Evolutionary conservation across 1,284 basidiomycete species (phyloP), one percentile per base, ranked within the genome.

Genomic region (Pterula multifida): DNA sequence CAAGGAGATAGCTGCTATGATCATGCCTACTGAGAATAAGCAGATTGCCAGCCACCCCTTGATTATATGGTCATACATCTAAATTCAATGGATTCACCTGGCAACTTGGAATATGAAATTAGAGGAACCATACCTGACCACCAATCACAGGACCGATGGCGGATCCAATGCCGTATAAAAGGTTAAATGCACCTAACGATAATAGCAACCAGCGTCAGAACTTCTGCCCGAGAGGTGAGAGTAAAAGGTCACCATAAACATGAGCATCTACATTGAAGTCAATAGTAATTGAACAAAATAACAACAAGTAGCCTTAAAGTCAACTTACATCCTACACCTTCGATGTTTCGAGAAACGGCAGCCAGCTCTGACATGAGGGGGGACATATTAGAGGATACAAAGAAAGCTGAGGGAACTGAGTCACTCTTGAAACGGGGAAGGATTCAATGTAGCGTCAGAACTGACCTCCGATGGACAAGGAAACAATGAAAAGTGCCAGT

Each of bases 351-450:
- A 24, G 80, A 69, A 1, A 82, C 73, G 9, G 70, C 63, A 9
- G 81, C 81, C 2, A 86, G 65, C 57, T 87, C 85, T 11, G 79
- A 69, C 3, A 71, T 82, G 12, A 85, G 53, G 0, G 81, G 80
- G 63, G 0, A 71, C 78, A 1, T 78, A 71, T 0, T 70, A 64
- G 59, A 82, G 82, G 58, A 85, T 78, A 50, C 66, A 82, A 85
- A 49, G 2, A 25, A 35, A 26, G 48, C 25, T 55, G 25, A 61
- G 53, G 26, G n/a, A 42, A 15, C 32, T 49, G n/a, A 19, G 17
- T 24, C 12, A 44, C 28, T 32, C 25, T 36, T 39, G 36, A 32
- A 26, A 21, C 47, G 11, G 52, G 48, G 28, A 36, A 21, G 9
- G 13, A 32, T n/a, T 4, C 26, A 26, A 42, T 2, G 26, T n/a